Conservation (phyloP, 2,329 filamentous ascomycete species). For the Lecanicillium sp. region DNA sequence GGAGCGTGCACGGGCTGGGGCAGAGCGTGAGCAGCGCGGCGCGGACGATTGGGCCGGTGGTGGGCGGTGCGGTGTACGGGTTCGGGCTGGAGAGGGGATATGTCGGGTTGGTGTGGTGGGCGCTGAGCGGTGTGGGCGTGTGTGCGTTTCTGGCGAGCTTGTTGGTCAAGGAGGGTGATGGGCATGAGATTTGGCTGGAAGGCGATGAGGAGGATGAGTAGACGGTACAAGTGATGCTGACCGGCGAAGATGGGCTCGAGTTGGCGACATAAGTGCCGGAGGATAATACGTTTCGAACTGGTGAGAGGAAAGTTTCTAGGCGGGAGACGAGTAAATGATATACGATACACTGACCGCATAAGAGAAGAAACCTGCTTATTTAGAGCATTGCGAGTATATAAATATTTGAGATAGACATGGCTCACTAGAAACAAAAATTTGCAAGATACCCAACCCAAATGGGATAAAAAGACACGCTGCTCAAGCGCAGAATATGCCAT, state of each 20-base stretch:
- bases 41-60: constrained; percentile 53
- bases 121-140: constrained; percentile 43
- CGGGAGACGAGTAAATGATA: too few relatives aligned
- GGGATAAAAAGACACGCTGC: background rate
- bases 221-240: constrained; percentile 11
- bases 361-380: too few relatives aligned
- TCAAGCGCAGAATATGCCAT: background rate
- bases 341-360: too few relatives aligned
- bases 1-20: constrained; percentile 44
- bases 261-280: background rate
- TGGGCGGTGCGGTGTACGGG: constrained; percentile 57
- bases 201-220: constrained; percentile 46
- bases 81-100: constrained; percentile 49
- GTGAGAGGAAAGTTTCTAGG: too few relatives aligned
- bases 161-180: constrained; percentile 54
- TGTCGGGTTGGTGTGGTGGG: constrained; percentile 56
- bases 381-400: background rate
- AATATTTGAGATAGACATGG: background rate
- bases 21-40: constrained; percentile 55
- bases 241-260: too few relatives aligned
- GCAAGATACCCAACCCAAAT: background rate
- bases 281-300: too few relatives aligned
- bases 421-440: background rate
- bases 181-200: constrained; percentile 59
- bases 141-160: constrained; percentile 45